Percentiles rank a stretch among this genome's conserved stretches.
These are phyloP conservation scores for Hypoxylon rubiginosum DNA, from an alignment of 2,329 filamentous ascomycete genomes.

Conservation along the genomic window DNA sequence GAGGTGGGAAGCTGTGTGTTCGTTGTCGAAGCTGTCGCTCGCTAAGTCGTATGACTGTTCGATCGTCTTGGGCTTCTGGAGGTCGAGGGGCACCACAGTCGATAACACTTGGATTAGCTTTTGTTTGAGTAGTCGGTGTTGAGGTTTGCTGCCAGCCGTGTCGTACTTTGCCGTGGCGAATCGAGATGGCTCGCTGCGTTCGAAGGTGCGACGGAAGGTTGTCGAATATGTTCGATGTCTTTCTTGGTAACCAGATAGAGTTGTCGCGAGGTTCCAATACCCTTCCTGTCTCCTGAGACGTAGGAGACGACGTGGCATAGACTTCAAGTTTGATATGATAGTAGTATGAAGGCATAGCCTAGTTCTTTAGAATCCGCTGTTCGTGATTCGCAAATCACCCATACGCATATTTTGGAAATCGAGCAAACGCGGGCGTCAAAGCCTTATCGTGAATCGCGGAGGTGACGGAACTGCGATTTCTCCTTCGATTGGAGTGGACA, in stretches of 20 bases:
- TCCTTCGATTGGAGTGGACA: conserved; percentile 17
- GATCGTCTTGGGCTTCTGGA: conserved; percentile 49
- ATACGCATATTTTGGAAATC: conserved; percentile 27
- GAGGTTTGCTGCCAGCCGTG: conserved; percentile 34
- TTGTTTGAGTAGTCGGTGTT: conserved; percentile 24
- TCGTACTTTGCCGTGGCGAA: conserved; percentile 19
- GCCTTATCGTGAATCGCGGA: conserved; percentile 32
- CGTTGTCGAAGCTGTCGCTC: conserved; percentile 58
- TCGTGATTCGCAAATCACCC: conserved; percentile 24
- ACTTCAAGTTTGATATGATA: conserved; percentile 78
- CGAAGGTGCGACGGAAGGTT: conserved; percentile 65
- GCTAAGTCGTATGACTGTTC: conserved; percentile 56
- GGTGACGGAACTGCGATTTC: conserved; percentile 42
- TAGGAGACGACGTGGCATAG: conserved; percentile 63
- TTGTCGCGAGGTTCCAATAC: conserved; percentile 30
- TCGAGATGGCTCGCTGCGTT: conserved; percentile 22
- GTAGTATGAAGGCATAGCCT: conserved; percentile 71
- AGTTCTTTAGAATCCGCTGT: conserved; percentile 16
- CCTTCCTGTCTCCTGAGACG: conserved; percentile 27
- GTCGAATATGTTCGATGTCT: conserved; percentile 66
- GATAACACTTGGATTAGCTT: conserved; percentile 55
- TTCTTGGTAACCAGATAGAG: conserved; percentile 65
- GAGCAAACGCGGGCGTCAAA: conserved; percentile 29
- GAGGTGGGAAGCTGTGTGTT: conserved; percentile 59
- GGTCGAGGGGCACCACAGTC: conserved; percentile 63